phyloP scores from a whole-genome alignment of 2,329 filamentous ascomycete genomes.

The Epichloe gansuensis region DNA sequence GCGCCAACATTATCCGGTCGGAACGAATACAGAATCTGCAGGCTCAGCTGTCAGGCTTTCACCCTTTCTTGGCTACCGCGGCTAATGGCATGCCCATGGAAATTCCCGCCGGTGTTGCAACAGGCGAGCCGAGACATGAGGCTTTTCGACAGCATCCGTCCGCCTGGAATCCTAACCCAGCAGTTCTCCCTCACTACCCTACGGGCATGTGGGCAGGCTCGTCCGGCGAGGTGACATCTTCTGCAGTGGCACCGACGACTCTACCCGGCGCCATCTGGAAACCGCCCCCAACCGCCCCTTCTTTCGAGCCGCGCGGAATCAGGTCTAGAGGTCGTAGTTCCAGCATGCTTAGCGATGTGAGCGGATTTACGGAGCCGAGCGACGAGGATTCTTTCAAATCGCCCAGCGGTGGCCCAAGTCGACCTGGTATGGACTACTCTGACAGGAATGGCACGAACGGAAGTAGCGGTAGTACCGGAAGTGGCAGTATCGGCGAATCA shows the following conservation, averaged over 20 bases:
- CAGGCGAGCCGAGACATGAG: conserved; percentile 10
- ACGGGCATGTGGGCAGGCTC: conserved; percentile 24
- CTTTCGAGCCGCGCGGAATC: conserved; percentile 21
- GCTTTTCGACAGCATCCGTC: conserved; percentile 12
- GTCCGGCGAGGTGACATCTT: conserved; percentile 20
- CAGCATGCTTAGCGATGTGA: conserved; percentile 54
- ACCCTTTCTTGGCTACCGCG: conserved; percentile 18
- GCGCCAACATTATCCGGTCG: conserved; percentile 16
- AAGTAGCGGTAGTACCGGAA: conserved; percentile 34
- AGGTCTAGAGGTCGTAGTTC: conserved; percentile 46
- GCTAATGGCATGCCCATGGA: conserved; percentile 22
- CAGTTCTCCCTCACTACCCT: conserved; percentile 21
- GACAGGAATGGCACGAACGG: conserved; percentile 16
- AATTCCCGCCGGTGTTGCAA: conserved; percentile 8
- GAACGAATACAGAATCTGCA: conserved; percentile 21
- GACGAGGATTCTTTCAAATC: conserved; percentile 29
- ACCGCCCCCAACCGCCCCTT: conserved; percentile 25
- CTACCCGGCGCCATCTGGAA: conserved; percentile 22
- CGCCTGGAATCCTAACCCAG: conserved; percentile 23
- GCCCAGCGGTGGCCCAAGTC: conserved; percentile 6
- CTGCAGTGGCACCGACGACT: conserved; percentile 17
- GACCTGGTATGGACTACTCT: conserved; percentile 3
- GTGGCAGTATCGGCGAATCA: conserved; percentile 37
- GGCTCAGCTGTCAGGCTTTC: conserved; percentile 20
- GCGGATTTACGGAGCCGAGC: conserved; percentile 53